phyloP scores from a whole-genome alignment of 495 filamentous ascomycete species.

The Penicillium maclennaniae region DNA sequence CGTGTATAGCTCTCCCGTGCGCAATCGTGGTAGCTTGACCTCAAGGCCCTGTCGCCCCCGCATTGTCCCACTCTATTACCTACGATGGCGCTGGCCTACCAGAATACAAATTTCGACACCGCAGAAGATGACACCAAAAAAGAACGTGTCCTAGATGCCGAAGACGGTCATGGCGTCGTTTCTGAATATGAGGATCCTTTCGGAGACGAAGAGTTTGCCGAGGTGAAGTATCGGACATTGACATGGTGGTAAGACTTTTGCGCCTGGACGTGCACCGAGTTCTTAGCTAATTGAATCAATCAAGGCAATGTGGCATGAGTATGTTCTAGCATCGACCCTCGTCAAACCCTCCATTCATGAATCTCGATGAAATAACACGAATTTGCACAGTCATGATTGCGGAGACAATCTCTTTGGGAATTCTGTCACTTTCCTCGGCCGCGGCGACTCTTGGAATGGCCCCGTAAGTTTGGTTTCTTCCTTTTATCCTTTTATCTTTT shows the following conservation, averaged over 20 bases:
- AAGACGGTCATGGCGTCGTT: background rate
- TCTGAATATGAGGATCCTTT: slow-evolving; percentile 19
- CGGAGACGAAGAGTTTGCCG: slow-evolving; percentile 22
- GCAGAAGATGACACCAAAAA: background rate
- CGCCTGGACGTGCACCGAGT: background rate
- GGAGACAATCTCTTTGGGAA: slow-evolving; percentile 60
- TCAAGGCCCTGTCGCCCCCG: background rate
- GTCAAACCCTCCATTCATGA: background rate
- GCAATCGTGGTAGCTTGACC: background rate
- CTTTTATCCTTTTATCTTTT: too few relatives aligned
- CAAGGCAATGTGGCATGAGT: slow-evolving; percentile 29
- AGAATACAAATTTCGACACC: background rate
- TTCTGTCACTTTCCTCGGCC: slow-evolving; percentile 54
- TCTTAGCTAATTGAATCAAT: background rate
- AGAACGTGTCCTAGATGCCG: background rate
- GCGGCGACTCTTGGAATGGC: slow-evolving; percentile 55
- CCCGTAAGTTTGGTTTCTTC: too few relatives aligned
- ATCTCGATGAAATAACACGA: background rate
- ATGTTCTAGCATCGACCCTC: background rate
- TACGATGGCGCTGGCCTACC: background rate
- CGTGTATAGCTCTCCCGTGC: background rate
- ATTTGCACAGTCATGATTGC: slow-evolving; percentile 51
- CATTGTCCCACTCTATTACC: background rate
- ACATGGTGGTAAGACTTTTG: slow-evolving; percentile 28
- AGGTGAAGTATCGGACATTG: slow-evolving; percentile 33